phyloP scores from a whole-genome alignment of 1,284 basidiomycete genomes.

The Spongispora temasekensis region DNA sequence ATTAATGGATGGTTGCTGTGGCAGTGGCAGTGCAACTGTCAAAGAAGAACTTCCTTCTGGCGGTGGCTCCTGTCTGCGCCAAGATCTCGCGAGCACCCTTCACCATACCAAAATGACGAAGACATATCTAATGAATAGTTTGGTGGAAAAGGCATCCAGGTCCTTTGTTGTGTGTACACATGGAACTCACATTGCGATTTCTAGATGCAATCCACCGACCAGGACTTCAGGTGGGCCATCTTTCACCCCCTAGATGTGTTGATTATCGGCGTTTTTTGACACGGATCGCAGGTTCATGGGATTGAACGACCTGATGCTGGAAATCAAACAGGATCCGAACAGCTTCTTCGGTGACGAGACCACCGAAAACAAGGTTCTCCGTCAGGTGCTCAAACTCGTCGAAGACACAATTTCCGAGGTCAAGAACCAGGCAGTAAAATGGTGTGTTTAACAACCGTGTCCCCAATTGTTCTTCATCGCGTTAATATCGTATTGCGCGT shows the following conservation, averaged over 20 bases:
- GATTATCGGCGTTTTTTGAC: slow-evolving; percentile 18
- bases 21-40: slow-evolving; percentile 21
- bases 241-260: slow-evolving; percentile 18
- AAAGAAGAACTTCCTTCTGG: neutral
- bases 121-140: slow-evolving; percentile 75
- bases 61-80: slow-evolving; percentile 25
- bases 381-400: slow-evolving; percentile 80
- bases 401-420: slow-evolving; percentile 97
- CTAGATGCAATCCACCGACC: slow-evolving; percentile 82
- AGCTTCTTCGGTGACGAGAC: slow-evolving; percentile 79
- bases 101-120: slow-evolving; percentile 64
- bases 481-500: slow-evolving; percentile 6
- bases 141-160: slow-evolving; percentile 68
- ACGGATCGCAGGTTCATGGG: slow-evolving; percentile 80
- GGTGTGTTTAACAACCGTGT: slow-evolving; percentile 49
- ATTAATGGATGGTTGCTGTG: neutral
- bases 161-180: neutral
- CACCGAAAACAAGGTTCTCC: slow-evolving; percentile 79
- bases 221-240: slow-evolving; percentile 70
- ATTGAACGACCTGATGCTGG: slow-evolving; percentile 86
- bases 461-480: neutral
- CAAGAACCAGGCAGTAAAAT: slow-evolving; percentile 96
- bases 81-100: neutral
- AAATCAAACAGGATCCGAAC: slow-evolving; percentile 73
- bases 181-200: slow-evolving; percentile 15